phyloP scores from a whole-genome alignment of 1,284 basidiomycete genomes.

The Uromyces viciae-fabae region DNA sequence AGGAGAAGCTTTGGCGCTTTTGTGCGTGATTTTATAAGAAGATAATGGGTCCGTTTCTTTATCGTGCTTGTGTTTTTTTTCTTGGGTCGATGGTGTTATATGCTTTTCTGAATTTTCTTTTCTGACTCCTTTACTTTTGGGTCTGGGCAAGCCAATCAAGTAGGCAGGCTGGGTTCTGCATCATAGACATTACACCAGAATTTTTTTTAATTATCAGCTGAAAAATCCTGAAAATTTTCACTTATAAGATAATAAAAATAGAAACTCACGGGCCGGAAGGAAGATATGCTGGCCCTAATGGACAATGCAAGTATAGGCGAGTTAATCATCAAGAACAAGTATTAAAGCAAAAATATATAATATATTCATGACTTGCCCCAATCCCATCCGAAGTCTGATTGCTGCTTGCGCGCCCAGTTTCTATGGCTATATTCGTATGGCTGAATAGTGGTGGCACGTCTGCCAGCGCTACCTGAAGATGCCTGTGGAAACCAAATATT shows the following conservation, averaged over 20 bases:
- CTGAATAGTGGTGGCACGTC: slow-evolving; percentile 4
- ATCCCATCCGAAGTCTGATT: slow-evolving; percentile 52
- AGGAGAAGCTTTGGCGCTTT: background rate
- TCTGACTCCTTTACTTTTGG: background rate
- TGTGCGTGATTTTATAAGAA: too few relatives aligned
- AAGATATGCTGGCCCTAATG: slow-evolving; percentile 34
- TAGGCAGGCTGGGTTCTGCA: slow-evolving; percentile 19
- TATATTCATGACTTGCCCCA: slow-evolving; percentile 47
- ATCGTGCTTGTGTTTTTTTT: background rate
- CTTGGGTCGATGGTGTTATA: too few relatives aligned
- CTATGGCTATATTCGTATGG: slow-evolving; percentile 49
- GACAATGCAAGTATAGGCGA: background rate
- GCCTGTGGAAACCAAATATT: slow-evolving; percentile 33
- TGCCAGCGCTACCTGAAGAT: background rate
- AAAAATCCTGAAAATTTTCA: background rate
- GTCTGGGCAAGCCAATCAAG: slow-evolving; percentile 11
- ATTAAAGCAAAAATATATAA: background rate
- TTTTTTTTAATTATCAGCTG: background rate
- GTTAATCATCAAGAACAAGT: background rate
- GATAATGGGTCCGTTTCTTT: too few relatives aligned
- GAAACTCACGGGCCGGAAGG: slow-evolving; percentile 41
- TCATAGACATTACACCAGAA: too few relatives aligned
- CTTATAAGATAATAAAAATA: background rate
- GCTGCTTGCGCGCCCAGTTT: slow-evolving; percentile 51
- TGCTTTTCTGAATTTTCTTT: background rate